Percentiles rank a stretch among this genome's conserved stretches.
Conservation (phyloP, 441 rosid genomes). For the Adansonia rubrostipa region DNA sequence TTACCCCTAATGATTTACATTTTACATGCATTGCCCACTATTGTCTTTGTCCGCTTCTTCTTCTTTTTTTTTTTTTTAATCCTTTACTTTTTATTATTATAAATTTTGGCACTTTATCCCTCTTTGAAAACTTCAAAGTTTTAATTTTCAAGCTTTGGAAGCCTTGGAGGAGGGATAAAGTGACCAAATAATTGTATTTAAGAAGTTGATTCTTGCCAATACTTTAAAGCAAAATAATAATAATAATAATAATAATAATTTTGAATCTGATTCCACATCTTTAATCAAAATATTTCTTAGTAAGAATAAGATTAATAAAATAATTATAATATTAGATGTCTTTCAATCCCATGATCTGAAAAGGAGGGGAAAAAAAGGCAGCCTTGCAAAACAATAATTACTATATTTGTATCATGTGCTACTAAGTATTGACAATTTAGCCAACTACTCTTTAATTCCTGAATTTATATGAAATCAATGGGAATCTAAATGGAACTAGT, state of each 20-base stretch:
- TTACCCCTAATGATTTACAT: slow-evolving; percentile 33
- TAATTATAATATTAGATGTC: too few relatives aligned
- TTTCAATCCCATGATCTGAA: too few relatives aligned
- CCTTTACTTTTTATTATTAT: slow-evolving; percentile 15
- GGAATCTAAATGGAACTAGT: too few relatives aligned
- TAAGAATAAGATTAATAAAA: not conserved
- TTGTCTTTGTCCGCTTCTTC: too few relatives aligned
- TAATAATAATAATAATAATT: not conserved
- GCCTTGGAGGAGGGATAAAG: slow-evolving; percentile 38
- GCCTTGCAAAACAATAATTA: not conserved
- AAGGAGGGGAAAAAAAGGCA: too few relatives aligned
- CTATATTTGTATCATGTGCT: too few relatives aligned
- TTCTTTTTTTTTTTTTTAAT: slow-evolving; percentile 9
- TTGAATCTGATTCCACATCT: slow-evolving; percentile 4
- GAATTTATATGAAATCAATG: too few relatives aligned
- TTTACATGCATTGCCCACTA: not conserved
- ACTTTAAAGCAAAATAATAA: not conserved
- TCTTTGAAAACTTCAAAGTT: slow-evolving; percentile 28
- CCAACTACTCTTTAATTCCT: too few relatives aligned
- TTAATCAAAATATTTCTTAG: not conserved
- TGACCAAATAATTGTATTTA: slow-evolving; percentile 12
- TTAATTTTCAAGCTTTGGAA: slow-evolving; percentile 30
- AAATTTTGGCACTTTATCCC: slow-evolving; percentile 36
- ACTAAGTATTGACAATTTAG: too few relatives aligned
- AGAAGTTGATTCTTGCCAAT: not conserved